Conservation (phyloP, 768 basidiomycete species). For the Kwoniella sp. region DNA sequence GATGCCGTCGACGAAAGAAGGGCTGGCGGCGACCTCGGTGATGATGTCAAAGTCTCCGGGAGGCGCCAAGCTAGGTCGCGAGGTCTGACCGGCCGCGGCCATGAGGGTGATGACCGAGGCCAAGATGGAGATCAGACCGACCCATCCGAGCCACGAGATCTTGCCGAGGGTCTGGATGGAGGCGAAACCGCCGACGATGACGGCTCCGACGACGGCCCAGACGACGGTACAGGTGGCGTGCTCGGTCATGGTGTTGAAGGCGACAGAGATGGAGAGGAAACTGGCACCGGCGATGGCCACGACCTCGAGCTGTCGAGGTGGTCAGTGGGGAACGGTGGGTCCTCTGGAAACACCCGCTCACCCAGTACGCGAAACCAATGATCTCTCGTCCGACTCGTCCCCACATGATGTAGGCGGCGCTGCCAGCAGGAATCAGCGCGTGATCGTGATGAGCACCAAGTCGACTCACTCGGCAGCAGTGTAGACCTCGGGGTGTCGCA, state of each 20-base stretch:
- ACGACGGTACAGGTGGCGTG: slow-evolving; percentile 51
- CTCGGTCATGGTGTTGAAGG: slow-evolving; percentile 48
- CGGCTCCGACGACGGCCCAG: slow-evolving; percentile 46
- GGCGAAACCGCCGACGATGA: slow-evolving; percentile 35
- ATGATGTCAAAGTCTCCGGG: slow-evolving; percentile 14
- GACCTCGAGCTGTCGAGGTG: slow-evolving; percentile 11
- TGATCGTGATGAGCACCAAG: neutral
- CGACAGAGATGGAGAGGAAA: slow-evolving; percentile 47
- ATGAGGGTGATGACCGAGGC: slow-evolving; percentile 34
- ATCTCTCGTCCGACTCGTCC: slow-evolving; percentile 31
- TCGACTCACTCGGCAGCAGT: slow-evolving; percentile 10
- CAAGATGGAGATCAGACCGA: slow-evolving; percentile 31
- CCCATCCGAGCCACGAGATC: slow-evolving; percentile 46
- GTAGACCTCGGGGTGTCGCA: slow-evolving; percentile 39
- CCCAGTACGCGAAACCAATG: slow-evolving; percentile 26
- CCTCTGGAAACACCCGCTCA: neutral
- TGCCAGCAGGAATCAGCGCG: neutral
- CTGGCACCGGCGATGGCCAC: slow-evolving; percentile 20
- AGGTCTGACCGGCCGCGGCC: slow-evolving; percentile 32
- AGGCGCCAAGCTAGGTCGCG: slow-evolving; percentile 33
- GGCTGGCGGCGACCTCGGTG: slow-evolving; percentile 12
- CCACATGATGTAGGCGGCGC: slow-evolving; percentile 25
- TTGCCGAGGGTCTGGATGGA: slow-evolving; percentile 44
- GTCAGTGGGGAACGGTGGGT: neutral
- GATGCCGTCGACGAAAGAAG: slow-evolving; percentile 41